These are phyloP conservation scores for Bjerkandera adusta DNA, from an alignment of 1,284 basidiomycete species.

Conservation along the genomic window DNA sequence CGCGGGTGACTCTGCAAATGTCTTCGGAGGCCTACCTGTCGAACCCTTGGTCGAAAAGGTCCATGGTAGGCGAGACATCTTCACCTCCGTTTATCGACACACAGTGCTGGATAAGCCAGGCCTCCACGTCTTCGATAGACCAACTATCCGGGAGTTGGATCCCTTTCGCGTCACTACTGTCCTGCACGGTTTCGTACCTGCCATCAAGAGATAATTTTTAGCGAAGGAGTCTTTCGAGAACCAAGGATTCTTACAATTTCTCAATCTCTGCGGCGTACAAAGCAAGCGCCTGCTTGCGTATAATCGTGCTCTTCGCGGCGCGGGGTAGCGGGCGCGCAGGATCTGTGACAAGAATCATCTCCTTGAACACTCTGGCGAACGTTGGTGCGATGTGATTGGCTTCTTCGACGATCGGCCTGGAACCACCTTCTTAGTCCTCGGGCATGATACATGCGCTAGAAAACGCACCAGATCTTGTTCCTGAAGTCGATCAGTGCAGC, in stretches of 20 bases:
- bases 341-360: slow-evolving; percentile 16
- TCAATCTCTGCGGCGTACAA: slow-evolving; percentile 15
- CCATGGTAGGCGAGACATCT: slow-evolving; percentile 8
- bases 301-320: slow-evolving; percentile 16
- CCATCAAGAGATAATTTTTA: not conserved
- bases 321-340: slow-evolving; percentile 15
- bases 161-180: slow-evolving; percentile 6
- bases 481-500: slow-evolving; percentile 4
- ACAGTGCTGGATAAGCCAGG: slow-evolving; percentile 30
- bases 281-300: slow-evolving; percentile 11
- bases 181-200: slow-evolving; percentile 11
- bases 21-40: slow-evolving; percentile 28
- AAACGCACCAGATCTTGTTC: slow-evolving; percentile 16
- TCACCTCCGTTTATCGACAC: slow-evolving; percentile 25
- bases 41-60: slow-evolving; percentile 35
- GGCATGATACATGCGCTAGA: not conserved
- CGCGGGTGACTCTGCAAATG: not conserved
- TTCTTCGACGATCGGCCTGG: slow-evolving; percentile 17
- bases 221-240: not conserved
- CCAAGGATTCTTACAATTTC: slow-evolving; percentile 20
- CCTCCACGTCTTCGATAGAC: slow-evolving; percentile 16
- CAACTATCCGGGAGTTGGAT: slow-evolving; percentile 13
- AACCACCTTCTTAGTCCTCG: not conserved
- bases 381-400: slow-evolving; percentile 15
- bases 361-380: slow-evolving; percentile 17